These are phyloP conservation scores for Nemania bipapillata DNA, from an alignment of 2,329 filamentous ascomycete species.

Conservation along the genomic window DNA sequence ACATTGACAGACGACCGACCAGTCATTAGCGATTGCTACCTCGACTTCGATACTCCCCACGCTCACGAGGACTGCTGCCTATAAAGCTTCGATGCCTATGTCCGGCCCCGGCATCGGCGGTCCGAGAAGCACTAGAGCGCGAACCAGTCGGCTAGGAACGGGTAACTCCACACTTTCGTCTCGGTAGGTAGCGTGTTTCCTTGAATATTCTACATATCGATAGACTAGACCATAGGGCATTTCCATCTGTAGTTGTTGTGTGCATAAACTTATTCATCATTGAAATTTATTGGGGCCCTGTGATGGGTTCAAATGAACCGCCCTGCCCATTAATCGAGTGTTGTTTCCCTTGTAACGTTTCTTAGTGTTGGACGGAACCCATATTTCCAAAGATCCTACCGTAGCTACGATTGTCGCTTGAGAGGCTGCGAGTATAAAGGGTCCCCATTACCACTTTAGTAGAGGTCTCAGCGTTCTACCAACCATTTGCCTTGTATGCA, in stretches of 20 bases:
- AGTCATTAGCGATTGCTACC: neutral
- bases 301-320: neutral
- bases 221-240: neutral
- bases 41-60: neutral
- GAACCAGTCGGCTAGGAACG: constrained; percentile 27
- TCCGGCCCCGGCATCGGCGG: constrained; percentile 5
- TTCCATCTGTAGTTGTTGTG: neutral
- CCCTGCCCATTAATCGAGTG: neutral
- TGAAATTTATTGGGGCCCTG: too few species aligned
- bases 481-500: neutral
- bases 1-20: neutral
- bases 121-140: constrained; percentile 11
- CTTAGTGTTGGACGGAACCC: neutral
- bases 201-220: neutral
- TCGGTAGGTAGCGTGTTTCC: neutral
- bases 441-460: neutral
- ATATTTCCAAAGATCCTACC: too few species aligned
- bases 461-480: neutral
- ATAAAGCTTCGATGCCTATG: constrained; percentile 14
- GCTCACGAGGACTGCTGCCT: constrained; percentile 29
- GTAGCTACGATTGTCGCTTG: neutral
- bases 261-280: too few species aligned
- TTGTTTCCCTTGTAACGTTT: neutral
- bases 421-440: neutral
- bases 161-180: constrained; percentile 13